Conservation (phyloP, 352 stramenopile genomes). For the Globisporangium takayamanum region DNA sequence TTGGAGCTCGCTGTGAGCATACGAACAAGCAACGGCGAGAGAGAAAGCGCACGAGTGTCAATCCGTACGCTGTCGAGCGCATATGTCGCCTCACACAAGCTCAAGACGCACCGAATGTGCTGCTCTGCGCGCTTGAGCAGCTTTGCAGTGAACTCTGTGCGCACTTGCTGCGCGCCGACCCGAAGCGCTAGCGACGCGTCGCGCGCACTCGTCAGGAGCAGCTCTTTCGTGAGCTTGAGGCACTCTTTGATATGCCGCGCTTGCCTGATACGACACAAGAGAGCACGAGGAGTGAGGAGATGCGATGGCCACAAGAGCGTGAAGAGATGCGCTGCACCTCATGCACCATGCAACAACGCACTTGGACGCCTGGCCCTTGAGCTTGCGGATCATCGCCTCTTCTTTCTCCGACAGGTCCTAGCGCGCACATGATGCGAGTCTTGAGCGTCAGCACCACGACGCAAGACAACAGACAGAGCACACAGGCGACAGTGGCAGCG, state of each 20-base stretch:
- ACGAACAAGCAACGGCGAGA: neutral
- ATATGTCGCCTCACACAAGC: neutral
- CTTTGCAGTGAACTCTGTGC: constrained; percentile 55
- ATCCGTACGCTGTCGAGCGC: neutral
- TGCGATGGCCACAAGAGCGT: neutral
- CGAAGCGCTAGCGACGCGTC: constrained; percentile 52
- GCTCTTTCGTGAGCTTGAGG: constrained; percentile 41
- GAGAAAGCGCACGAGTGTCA: neutral
- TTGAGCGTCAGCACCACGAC: neutral
- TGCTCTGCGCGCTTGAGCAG: constrained; percentile 49
- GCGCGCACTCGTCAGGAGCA: constrained; percentile 38
- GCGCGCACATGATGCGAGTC: neutral
- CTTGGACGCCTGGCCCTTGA: constrained; percentile 64
- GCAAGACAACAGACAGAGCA: neutral
- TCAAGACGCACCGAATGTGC: constrained; percentile 32
- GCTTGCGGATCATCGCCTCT: constrained; percentile 63
- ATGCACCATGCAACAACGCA: constrained; percentile 17
- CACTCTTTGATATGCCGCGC: constrained; percentile 61
- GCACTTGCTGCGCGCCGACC: constrained; percentile 58
- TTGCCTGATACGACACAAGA: constrained; percentile 30
- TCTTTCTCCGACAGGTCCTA: constrained; percentile 76
- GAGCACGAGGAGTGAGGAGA: constrained; percentile 9
- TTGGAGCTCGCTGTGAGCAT: constrained; percentile 36
- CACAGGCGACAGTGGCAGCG: neutral
- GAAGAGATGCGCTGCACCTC: neutral